These are phyloP conservation scores for Colletotrichum lindemuthianum DNA, from an alignment of 2,329 filamentous ascomycete genomes.

Conservation along the genomic window DNA sequence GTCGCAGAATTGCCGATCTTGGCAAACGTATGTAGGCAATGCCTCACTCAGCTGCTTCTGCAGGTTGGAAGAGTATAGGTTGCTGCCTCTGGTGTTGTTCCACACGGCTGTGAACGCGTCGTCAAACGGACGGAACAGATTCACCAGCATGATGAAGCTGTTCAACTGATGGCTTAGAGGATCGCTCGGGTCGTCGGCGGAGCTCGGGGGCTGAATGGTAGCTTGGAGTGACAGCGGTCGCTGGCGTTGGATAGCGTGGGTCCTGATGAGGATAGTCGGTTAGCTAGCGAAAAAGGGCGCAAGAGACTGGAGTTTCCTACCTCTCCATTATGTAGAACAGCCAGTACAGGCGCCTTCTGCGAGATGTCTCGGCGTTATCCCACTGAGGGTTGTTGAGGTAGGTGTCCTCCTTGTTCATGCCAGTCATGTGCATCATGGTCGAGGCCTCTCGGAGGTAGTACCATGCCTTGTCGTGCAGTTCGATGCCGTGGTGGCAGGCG, in stretches of 20 bases:
- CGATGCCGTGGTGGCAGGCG: conserved; percentile 75
- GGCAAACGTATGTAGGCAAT: conserved; percentile 61
- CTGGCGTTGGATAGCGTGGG: conserved; percentile 77
- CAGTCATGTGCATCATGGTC: conserved; percentile 71
- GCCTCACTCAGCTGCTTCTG: conserved; percentile 71
- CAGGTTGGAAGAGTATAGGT: conserved; percentile 67
- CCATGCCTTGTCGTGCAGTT: conserved; percentile 81
- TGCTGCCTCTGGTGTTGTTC: conserved; percentile 68
- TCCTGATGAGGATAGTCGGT: conserved; percentile 48
- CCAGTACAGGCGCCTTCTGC: conserved; percentile 77
- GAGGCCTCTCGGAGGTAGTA: conserved; percentile 81
- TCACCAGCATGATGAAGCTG: conserved; percentile 69
- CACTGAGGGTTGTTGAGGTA: conserved; percentile 61
- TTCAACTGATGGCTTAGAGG: conserved; percentile 62
- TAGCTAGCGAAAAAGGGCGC: conserved; percentile 24
- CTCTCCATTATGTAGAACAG: conserved; percentile 77
- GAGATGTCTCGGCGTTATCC: conserved; percentile 68
- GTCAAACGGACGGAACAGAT: conserved; percentile 73
- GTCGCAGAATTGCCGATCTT: conserved; percentile 65
- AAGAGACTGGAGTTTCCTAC: conserved; percentile 49
- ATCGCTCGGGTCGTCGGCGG: conserved; percentile 69
- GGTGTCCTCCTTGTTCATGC: conserved; percentile 70
- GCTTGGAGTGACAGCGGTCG: conserved; percentile 77
- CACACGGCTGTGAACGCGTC: conserved; percentile 71
- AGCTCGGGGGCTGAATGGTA: conserved; percentile 72